Conservation (phyloP, 192 early-diverging fungal species). For the Diversispora epigaea region DNA sequence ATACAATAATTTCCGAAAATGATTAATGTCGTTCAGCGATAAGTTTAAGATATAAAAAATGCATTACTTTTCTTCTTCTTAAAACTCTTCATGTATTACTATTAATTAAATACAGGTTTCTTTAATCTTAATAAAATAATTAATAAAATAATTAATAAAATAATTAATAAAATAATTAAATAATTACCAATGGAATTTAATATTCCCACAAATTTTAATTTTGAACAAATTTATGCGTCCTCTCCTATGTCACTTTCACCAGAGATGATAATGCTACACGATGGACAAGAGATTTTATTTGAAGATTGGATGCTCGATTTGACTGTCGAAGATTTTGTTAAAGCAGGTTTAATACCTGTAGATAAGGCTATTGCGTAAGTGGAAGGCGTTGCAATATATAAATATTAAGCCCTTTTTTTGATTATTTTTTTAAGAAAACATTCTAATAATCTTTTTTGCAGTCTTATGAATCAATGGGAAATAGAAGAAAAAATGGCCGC, state of each 20-base stretch:
- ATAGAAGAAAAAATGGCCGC: neutral
- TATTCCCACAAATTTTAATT: neutral
- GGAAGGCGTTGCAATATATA: neutral
- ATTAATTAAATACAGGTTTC: too few species aligned
- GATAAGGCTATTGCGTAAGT: slow-evolving; percentile 14
- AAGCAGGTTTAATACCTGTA: slow-evolving; percentile 10
- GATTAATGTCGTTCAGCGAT: too few species aligned
- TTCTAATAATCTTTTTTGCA: neutral
- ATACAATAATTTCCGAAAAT: too few species aligned
- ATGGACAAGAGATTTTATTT: neutral
- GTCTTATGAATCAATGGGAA: slow-evolving; percentile 7
- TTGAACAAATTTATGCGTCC: neutral
- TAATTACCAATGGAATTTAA: neutral
- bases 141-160: too few species aligned
- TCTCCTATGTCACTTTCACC: too few species aligned
- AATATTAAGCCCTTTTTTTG: too few species aligned
- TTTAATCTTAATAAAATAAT: too few species aligned
- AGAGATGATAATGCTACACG: neutral
- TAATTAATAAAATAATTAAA: too few species aligned
- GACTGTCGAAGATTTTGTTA: slow-evolving; percentile 6
- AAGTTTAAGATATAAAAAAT: too few species aligned
- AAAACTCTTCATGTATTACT: too few species aligned
- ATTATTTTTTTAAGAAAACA: neutral
- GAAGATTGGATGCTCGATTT: slow-evolving; percentile 18
- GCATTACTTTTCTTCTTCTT: too few species aligned